These are phyloP conservation scores for Pleodorina starrii DNA, from an alignment of 139 green algal species.

Conservation along the genomic window DNA sequence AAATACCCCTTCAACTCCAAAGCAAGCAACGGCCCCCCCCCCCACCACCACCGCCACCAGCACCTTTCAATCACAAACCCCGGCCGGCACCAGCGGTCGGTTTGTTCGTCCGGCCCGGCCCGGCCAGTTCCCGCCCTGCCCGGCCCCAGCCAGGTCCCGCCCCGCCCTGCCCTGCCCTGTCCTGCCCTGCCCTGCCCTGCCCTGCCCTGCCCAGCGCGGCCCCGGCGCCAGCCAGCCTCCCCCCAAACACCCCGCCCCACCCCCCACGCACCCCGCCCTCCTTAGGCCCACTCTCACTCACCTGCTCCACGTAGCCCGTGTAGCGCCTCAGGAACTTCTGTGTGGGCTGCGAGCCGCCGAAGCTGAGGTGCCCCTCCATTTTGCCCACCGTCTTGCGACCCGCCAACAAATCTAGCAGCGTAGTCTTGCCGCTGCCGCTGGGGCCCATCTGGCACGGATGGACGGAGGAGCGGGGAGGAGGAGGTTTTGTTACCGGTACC, in stretches of 20 bases:
- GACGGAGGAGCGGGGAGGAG: not conserved
- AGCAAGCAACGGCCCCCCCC: too few relatives aligned
- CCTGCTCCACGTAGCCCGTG: slow-evolving; percentile 76
- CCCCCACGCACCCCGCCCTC: not conserved
- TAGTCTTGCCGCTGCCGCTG: slow-evolving; percentile 86
- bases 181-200: too few relatives aligned
- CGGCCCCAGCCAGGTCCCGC: too few relatives aligned
- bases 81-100: too few relatives aligned
- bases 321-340: slow-evolving; percentile 73
- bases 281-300: not conserved
- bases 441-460: slow-evolving; percentile 73
- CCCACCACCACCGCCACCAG: too few relatives aligned
- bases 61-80: too few relatives aligned
- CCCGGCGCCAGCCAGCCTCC: not conserved
- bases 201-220: too few relatives aligned
- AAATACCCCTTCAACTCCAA: too few relatives aligned
- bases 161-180: too few relatives aligned
- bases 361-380: slow-evolving; percentile 72
- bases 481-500: too few relatives aligned
- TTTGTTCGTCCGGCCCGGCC: too few relatives aligned
- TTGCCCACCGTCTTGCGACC: slow-evolving; percentile 68
- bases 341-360: slow-evolving; percentile 70
- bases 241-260: not conserved
- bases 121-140: too few relatives aligned
- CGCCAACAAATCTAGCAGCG: slow-evolving; percentile 74